Evolutionary conservation across 2,329 filamentous ascomycete species (phyloP), one percentile per base, ranked within the genome.

Genomic region (Periconia sp.): DNA sequence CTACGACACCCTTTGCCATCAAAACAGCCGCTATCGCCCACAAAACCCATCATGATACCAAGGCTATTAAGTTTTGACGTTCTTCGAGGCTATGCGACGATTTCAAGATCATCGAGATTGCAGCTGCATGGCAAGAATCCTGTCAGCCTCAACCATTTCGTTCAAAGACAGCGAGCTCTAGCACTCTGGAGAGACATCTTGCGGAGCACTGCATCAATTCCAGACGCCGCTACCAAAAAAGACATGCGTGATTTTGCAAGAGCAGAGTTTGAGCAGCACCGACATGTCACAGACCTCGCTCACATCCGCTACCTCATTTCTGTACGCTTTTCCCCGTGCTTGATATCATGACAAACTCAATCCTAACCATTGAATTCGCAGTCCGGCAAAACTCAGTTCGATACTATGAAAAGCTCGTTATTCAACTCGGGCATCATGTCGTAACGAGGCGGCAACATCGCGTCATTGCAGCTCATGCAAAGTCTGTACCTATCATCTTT

Each of bases 331-430:
- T 10, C 37, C 14, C 1, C 41, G 8, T 3, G 17, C 17, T 15
- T 17, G 6, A 33, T n/a, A 9, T 13, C 20, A 23, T 15, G 23
- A 31, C 13, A 31, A 6, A 45, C 15, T 11, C 23, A 6, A 2
- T 13, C 27, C n/a, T n/a, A n/a, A 65, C 35, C 13, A 10, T n/a
- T 27, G 6, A 2, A 1, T 14, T 17, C 18, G 11, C 52, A 78
- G 72, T 76, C 71, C 17, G 79, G 79, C 14, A 81, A 79, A 65
- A 80, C 78, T 13, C 76, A 82, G 56, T 77, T 81, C 35, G 78
- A 81, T 56, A 71, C 72, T 14, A 79, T 82, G 77, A 76, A 73
- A 53, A 64, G 56, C 41, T 62, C 71, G 13, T 59, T 74, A 1
- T 64, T 72, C 40, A 73, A 74, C 46, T 64, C 70, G 15, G 69